Base-by-base conservation (phyloP, 306 rosid genomes). In the Lathyrus oleraceus region DNA sequence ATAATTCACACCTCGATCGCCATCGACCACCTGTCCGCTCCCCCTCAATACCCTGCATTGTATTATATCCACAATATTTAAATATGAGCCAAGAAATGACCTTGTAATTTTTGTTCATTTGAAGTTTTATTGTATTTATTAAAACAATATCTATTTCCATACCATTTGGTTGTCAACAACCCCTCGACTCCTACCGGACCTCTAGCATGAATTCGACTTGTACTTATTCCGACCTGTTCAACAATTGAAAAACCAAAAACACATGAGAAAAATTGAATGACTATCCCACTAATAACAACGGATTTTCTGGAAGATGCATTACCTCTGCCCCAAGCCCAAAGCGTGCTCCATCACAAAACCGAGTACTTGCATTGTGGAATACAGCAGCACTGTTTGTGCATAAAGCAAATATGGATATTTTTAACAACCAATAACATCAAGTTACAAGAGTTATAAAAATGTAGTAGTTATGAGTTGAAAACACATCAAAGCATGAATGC, bases 181-280 rank as follows among this genome's bases (percentile, higher is more conserved):
- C 98, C 98, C 71, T 93, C 98, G n/a, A 94, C 94, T 74, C 97
- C 98, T n/a, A 94, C 96, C 1, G 98, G 97, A 62, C 96, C 98
- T 76, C 98, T 78, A 64, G 93, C 90, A 79, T 94, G 98, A 79
- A 85, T 90, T 58, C 90, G 77, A 59, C 93, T 77, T 14, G 91
- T 86, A 58, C 90, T 85, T 73, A 85, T 87, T 65, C 96, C 98
- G 62, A 87, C 98, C 97, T 93, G 80, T 69, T 75, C 47, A 75
- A 74, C 30, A 71, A 20, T 53, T 51, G 19, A 69, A 11, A 47
- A 43, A 69, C 27, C 65, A 67, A 43, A 71, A 19, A 5, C 58
- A 77, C 10, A 57, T 45, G 28, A 65, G 71, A 54, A 67, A 12
- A 43, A 40, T 20, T 48, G 67, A 72, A 73, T 30, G 35, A 48